Conservation (phyloP, 2,329 filamentous ascomycete species). For the Fusarium euwallaceae region DNA sequence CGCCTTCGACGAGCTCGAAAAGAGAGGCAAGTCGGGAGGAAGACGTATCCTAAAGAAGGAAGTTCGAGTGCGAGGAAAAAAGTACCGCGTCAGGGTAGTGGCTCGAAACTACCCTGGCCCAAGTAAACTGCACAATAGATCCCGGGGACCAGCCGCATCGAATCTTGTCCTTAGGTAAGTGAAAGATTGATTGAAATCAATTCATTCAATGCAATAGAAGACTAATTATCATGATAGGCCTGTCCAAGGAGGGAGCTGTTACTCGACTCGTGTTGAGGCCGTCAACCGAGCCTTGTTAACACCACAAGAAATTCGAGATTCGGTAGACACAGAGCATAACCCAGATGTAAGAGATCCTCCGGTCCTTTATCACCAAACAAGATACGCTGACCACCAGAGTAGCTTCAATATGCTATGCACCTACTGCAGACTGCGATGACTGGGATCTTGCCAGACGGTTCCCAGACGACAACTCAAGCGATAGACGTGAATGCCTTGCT, state of each 20-base stretch:
- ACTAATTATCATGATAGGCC: neutral
- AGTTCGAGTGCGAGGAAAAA: neutral
- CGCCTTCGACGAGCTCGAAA: neutral
- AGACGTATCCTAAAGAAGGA: neutral
- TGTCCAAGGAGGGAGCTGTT: neutral
- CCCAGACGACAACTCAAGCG: neutral
- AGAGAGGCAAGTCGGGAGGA: neutral
- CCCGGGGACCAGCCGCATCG: neutral
- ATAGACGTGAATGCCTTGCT: neutral
- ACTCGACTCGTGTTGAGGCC: neutral
- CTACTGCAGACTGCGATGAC: conserved; percentile 8
- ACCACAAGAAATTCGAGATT: neutral
- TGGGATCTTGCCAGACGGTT: neutral
- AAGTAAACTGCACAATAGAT: neutral
- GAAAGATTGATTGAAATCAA: too few species aligned
- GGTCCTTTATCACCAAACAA: too few species aligned
- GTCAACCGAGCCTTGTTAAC: neutral
- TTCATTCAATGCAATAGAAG: too few species aligned
- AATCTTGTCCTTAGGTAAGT: neutral
- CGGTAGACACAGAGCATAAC: neutral
- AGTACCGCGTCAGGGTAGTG: neutral
- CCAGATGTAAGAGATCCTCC: neutral
- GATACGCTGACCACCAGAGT: neutral
- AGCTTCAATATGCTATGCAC: conserved; percentile 2
- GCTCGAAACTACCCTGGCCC: neutral